phyloP scores from a whole-genome alignment of 768 basidiomycete genomes.

The Lyophyllum atratum region DNA sequence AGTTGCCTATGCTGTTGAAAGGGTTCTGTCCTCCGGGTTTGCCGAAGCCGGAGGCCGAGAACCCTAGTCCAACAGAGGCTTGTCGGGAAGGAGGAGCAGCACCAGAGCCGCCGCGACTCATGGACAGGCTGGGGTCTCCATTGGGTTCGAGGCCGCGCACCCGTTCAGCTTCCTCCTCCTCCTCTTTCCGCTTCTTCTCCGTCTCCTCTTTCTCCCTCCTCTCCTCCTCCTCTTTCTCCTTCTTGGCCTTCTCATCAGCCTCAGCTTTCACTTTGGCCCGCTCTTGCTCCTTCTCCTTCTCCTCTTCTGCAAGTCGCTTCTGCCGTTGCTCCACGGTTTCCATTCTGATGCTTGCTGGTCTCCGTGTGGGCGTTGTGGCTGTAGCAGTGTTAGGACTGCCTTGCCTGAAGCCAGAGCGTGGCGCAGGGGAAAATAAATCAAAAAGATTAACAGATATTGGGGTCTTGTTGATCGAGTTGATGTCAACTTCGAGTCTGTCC shows the following conservation, averaged over 20 bases:
- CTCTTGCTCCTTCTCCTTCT: slow-evolving; percentile 37
- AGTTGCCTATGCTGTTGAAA: slow-evolving; percentile 70
- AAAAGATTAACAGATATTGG: slow-evolving; percentile 40
- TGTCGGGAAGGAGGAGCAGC: slow-evolving; percentile 49
- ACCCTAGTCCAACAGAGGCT: slow-evolving; percentile 45
- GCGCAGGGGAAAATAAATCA: slow-evolving; percentile 36
- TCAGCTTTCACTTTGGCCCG: too few species aligned
- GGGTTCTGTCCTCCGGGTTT: slow-evolving; percentile 46
- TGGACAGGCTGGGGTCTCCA: slow-evolving; percentile 45
- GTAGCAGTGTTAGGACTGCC: slow-evolving; percentile 33
- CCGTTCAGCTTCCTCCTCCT: slow-evolving; percentile 39
- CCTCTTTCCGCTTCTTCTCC: slow-evolving; percentile 31
- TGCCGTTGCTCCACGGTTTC: slow-evolving; percentile 57
- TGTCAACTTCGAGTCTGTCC: slow-evolving; percentile 64
- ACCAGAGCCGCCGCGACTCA: slow-evolving; percentile 54
- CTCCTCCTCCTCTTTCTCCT: slow-evolving; percentile 46
- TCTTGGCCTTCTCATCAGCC: slow-evolving; percentile 45
- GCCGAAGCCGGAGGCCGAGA: slow-evolving; percentile 42
- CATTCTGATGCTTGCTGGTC: slow-evolving; percentile 54
- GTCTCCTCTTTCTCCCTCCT: slow-evolving; percentile 39
- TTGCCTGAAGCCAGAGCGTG: slow-evolving; percentile 33
- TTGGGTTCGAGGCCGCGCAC: slow-evolving; percentile 75
- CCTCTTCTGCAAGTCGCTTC: slow-evolving; percentile 47
- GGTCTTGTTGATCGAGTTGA: slow-evolving; percentile 55
- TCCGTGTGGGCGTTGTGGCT: slow-evolving; percentile 30